Percentiles rank a stretch among this genome's conserved stretches.
phyloP scores from a whole-genome alignment of 2,329 filamentous ascomycete genomes.

The Pseudopyricularia javanii region DNA sequence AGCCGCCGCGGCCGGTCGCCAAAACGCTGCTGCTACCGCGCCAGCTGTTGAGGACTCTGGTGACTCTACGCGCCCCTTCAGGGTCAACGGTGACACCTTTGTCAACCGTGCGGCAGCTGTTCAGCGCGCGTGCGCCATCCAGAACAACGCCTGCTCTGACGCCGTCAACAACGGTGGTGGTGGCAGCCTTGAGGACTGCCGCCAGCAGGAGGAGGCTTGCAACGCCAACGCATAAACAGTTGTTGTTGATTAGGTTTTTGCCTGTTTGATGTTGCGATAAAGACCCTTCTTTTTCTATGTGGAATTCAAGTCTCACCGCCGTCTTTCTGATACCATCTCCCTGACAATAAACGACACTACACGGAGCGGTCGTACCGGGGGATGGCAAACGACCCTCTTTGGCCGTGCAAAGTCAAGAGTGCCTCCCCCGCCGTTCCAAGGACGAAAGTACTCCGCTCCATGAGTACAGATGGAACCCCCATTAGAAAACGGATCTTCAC shows the following conservation, averaged over 20 bases:
- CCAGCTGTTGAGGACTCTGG: slow-evolving; percentile 36
- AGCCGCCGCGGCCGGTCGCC: slow-evolving; percentile 6
- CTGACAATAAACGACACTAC: neutral
- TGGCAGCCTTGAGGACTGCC: slow-evolving; percentile 36
- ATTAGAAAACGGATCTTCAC: neutral
- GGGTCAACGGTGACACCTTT: slow-evolving; percentile 45
- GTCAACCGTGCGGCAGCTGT: slow-evolving; percentile 40
- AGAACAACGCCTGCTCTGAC: slow-evolving; percentile 48
- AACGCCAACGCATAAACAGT: slow-evolving; percentile 12
- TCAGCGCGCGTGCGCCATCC: slow-evolving; percentile 49
- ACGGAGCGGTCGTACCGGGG: neutral
- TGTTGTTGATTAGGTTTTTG: neutral
- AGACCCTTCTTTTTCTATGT: neutral
- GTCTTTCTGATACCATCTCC: neutral
- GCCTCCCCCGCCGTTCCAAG: neutral
- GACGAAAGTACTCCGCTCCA: neutral
- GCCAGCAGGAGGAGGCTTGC: slow-evolving; percentile 36
- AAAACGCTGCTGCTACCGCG: slow-evolving; percentile 9
- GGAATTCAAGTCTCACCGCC: neutral
- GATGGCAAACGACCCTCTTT: neutral
- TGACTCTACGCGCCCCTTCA: slow-evolving; percentile 37
- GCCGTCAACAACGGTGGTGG: slow-evolving; percentile 39
- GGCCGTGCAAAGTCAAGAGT: neutral
- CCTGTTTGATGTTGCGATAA: neutral
- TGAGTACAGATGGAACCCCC: neutral